phyloP scores from a whole-genome alignment of 192 early-diverging fungal species.

The Backusella parvicylindrica region DNA sequence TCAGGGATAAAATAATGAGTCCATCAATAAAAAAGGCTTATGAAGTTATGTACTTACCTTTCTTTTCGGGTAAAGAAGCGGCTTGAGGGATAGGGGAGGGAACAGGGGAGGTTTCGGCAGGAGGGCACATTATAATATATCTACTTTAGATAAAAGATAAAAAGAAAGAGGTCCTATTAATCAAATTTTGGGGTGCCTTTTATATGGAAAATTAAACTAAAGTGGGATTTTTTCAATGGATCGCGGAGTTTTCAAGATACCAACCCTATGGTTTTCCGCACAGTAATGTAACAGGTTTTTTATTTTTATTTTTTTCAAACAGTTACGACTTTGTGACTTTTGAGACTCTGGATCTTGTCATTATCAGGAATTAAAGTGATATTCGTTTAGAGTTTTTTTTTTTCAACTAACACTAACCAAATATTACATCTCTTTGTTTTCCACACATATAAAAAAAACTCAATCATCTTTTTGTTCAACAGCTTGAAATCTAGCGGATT shows the following conservation, averaged over 20 bases:
- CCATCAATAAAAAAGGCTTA: neutral
- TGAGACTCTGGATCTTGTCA: neutral
- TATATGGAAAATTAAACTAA: neutral
- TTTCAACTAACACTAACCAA: neutral
- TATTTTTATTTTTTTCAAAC: neutral
- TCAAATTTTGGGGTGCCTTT: neutral
- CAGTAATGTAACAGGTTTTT: neutral
- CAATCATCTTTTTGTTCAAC: neutral
- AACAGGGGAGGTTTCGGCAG: neutral
- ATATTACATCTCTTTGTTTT: neutral
- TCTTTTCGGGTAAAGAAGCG: neutral
- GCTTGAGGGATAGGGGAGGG: neutral
- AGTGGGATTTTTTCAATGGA: neutral
- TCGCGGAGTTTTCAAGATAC: neutral
- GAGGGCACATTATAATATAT: neutral
- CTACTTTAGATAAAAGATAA: neutral
- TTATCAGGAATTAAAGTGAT: neutral
- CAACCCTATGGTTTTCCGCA: neutral
- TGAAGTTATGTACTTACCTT: neutral
- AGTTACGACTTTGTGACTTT: neutral
- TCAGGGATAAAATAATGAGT: neutral
- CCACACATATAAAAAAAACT: neutral
- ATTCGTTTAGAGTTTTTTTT: neutral
- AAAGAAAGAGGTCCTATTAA: neutral
- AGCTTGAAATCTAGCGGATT: neutral